These are phyloP conservation scores for Cyclospora cayetanensis DNA, from an alignment of 169 alveolate genomes.

Conservation along the genomic window DNA sequence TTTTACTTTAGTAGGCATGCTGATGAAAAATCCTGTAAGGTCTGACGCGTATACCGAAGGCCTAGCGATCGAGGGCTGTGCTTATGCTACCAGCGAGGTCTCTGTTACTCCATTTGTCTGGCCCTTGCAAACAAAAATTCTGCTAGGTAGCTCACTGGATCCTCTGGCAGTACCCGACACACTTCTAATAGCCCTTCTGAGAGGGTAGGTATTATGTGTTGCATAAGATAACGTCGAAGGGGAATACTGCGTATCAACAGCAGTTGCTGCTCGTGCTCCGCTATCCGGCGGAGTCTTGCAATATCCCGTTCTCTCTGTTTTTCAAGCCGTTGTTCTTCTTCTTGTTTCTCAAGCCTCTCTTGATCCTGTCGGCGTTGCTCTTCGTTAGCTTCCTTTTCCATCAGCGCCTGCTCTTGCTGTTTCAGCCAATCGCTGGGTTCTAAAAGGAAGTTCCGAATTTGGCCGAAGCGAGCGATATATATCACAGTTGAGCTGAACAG, in stretches of 20 bases:
- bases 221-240: constrained; percentile 86
- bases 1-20: too few species aligned
- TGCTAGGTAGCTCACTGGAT: constrained; percentile 87
- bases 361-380: constrained; percentile 61
- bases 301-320: constrained; percentile 71
- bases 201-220: constrained; percentile 88
- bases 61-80: too few species aligned
- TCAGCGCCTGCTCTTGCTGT: constrained; percentile 73
- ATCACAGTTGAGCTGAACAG: constrained; percentile 63
- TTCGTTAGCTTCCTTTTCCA: constrained; percentile 71
- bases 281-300: constrained; percentile 69
- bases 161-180: constrained; percentile 87
- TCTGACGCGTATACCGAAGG: too few species aligned
- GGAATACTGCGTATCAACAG: constrained; percentile 81
- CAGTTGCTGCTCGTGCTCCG: constrained; percentile 78
- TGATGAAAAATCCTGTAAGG: too few species aligned
- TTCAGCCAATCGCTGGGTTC: constrained; percentile 35
- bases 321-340: constrained; percentile 71
- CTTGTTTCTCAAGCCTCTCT: constrained; percentile 21
- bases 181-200: constrained; percentile 90
- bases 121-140: constrained; percentile 49
- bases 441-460: constrained; percentile 78
- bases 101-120: background rate
- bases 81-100: too few species aligned
- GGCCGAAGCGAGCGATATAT: constrained; percentile 81